Evolutionary conservation across 1,139 yeast species (phyloP), one percentile per base, ranked within the genome.

Genomic region (Pichia sp.): DNA sequence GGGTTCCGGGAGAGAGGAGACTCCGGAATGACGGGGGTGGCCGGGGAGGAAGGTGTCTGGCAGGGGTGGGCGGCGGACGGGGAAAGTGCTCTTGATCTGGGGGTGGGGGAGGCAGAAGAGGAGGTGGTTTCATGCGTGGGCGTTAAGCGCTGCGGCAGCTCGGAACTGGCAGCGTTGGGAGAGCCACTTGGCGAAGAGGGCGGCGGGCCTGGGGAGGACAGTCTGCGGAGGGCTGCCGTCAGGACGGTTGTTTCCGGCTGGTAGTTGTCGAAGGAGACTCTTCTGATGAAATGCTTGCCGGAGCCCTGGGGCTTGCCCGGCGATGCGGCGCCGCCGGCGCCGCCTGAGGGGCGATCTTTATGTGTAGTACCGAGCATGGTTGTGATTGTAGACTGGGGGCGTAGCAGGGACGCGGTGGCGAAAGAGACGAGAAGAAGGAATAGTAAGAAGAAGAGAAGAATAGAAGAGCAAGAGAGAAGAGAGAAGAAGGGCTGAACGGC

Each of bases 191-290:
- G 23, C 23, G 23, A 19, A 19, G 23, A 19, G 23, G 23, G 23
- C 23, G 23, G 23, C 23, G 23, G 23, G 23, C 23, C 23, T 19
- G 23, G 23, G 23, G 23, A 19, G 23, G 23, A 19, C 23, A 2
- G 23, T 19, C 23, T 19, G 23, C 23, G 23, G 23, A 45, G n/a
- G 47, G 31, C 6, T 31, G 40, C 3, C 26, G 19, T 11, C 26
- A 41, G 19, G 8, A 16, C 8, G 8, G 45, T 5, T 11, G n/a
- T 13, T n/a, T 42, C 45, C 5, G 63, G 64, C 10, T 56, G 47
- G 48, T 56, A 61, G 49, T 61, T 56, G 43, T 61, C 61, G 32
- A 61, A 61, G n/a, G 64, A 61, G 16, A 61, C 64, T 7, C 59
- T 44, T 19, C 32, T 16, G 15, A 44, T 34, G 31, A 44, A 44